Base-by-base conservation (phyloP, 495 filamentous ascomycete genomes). In the Hyphodiscus hymeniophilus region DNA sequence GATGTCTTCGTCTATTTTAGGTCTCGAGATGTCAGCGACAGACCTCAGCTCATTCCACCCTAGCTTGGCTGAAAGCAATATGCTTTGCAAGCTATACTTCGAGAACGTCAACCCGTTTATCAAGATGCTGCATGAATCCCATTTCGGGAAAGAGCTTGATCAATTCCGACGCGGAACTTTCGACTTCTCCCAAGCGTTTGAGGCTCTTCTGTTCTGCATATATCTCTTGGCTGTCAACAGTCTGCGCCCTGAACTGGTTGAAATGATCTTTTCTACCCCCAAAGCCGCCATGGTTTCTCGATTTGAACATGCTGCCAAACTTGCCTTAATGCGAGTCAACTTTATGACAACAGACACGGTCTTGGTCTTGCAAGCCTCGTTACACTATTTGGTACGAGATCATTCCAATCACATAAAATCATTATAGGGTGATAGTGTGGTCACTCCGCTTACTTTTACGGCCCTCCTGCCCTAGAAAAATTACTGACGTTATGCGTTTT, bases 31-130 rank as follows among this genome's bases (percentile, higher is more conserved):
- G 1, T 41, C 44, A 7, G 3, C 38, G 7, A 22, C 16, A 43
- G 20, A 38, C 18, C 35, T 38, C 3, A 36, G n/a, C 16, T 42
- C 17, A 24, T 13, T 35, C 1, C 40, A 36, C 17, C 50, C 51
- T 4, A 44, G 50, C 3, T 31, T 51, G 10, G 54, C 45, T 6
- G 47, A 53, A 24, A 49, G 47, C 23, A 48, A 57, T 23, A n/a
- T 50, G n/a, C 26, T 57, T 6, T 35, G 30, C 41, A 52, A 57
- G 15, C 31, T 52, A 12, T 57, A 45, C 36, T 52, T 57, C 30
- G 34, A 57, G 26, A 47, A 6, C 20, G 50, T 53, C 16, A 49
- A 57, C 26, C 54, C 54, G 2, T 57, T 57, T 31, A 23, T 57
- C 11, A 32, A 46, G 5, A 34, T 50, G 20, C 21, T 46, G 4